Percentiles rank a stretch among this genome's conserved stretches.
Conservation (phyloP, 257 asterid genomes). For the Salvia splendens region DNA sequence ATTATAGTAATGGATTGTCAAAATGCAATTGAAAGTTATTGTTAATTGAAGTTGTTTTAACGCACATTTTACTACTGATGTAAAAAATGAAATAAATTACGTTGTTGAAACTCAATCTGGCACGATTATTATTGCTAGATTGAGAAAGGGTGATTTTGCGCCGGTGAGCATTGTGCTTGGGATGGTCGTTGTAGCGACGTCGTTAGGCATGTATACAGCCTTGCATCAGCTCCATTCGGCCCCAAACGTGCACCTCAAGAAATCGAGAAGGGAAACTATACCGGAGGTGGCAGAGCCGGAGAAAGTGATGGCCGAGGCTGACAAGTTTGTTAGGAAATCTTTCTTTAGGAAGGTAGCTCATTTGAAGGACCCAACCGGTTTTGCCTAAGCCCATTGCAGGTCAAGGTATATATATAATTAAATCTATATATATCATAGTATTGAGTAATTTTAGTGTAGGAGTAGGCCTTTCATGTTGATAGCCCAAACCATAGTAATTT, state of each 20-base stretch:
- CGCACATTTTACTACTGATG: no score
- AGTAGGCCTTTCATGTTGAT: no score
- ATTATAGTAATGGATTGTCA: no score
- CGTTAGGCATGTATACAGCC: slow-evolving; percentile 53
- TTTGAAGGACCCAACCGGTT: slow-evolving; percentile 35
- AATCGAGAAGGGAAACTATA: slow-evolving; percentile 60
- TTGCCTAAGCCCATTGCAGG: slow-evolving; percentile 37
- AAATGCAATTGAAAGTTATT: no score
- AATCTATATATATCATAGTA: no score
- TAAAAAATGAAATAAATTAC: not conserved
- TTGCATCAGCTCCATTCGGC: slow-evolving; percentile 51
- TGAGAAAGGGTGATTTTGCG: slow-evolving; percentile 43
- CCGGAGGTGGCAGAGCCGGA: slow-evolving; percentile 76
- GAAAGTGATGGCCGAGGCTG: slow-evolving; percentile 48
- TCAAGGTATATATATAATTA: slow-evolving; percentile 37
- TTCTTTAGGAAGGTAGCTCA: slow-evolving; percentile 69
- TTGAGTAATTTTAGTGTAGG: no score
- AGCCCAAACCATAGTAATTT: no score
- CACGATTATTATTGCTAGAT: slow-evolving; percentile 30
- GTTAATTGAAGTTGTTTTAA: no score
- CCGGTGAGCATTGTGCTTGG: slow-evolving; percentile 60
- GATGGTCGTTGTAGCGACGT: slow-evolving; percentile 44
- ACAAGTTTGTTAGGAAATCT: slow-evolving; percentile 54
- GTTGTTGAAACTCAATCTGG: not conserved
- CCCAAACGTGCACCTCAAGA: slow-evolving; percentile 61